These are phyloP conservation scores for Leptographium procerum DNA, from an alignment of 2,329 filamentous ascomycete genomes.

Conservation along the genomic window DNA sequence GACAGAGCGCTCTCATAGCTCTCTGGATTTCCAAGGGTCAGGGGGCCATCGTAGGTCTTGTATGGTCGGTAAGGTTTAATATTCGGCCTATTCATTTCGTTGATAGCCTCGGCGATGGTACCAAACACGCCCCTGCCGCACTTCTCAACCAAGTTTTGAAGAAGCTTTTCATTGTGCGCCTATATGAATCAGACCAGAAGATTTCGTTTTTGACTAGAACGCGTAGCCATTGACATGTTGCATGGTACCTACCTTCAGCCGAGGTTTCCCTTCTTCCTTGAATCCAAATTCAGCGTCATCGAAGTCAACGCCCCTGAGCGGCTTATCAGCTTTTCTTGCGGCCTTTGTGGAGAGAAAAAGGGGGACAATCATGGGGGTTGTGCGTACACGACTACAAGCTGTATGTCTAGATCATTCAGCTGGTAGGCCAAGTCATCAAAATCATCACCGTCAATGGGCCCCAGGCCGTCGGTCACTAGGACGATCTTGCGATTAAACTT, in stretches of 20 bases:
- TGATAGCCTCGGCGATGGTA: slow-evolving; percentile 77
- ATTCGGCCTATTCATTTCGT: slow-evolving; percentile 64
- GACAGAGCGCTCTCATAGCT: slow-evolving; percentile 62
- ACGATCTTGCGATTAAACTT: slow-evolving; percentile 75
- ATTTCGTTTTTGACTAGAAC: background rate
- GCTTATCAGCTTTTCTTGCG: background rate
- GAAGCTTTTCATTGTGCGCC: slow-evolving; percentile 59
- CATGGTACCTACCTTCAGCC: slow-evolving; percentile 44
- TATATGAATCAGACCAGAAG: slow-evolving; percentile 17
- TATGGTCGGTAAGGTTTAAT: slow-evolving; percentile 67
- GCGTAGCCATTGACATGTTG: background rate
- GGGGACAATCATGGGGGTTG: background rate
- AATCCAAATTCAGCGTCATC: slow-evolving; percentile 82
- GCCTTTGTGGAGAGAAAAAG: background rate
- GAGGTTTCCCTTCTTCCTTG: slow-evolving; percentile 79
- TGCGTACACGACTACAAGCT: slow-evolving; percentile 66
- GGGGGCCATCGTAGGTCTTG: slow-evolving; percentile 64
- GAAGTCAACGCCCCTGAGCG: slow-evolving; percentile 72
- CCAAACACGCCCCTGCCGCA: slow-evolving; percentile 62
- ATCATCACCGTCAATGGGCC: slow-evolving; percentile 60
- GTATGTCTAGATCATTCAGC: slow-evolving; percentile 64
- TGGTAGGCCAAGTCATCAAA: slow-evolving; percentile 59
- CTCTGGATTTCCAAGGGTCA: slow-evolving; percentile 70
- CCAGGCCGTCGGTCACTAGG: slow-evolving; percentile 72
- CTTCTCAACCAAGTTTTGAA: slow-evolving; percentile 53